Base-by-base conservation (phyloP, 441 rosid genomes). In the Raphanus hybrid region DNA sequence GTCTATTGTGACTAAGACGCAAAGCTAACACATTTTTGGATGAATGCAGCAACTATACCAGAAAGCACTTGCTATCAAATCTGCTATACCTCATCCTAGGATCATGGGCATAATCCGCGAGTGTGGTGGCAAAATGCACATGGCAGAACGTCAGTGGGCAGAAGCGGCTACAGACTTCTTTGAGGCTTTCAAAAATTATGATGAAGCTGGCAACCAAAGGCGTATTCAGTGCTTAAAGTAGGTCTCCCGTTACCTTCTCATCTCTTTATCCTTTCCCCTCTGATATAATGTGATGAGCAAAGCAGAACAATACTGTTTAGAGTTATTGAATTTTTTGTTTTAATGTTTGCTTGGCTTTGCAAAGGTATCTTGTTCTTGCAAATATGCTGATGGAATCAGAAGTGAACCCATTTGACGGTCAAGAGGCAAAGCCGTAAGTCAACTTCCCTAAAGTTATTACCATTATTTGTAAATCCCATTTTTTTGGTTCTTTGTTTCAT, bases 121-220 rank as follows among this genome's bases (percentile, higher is more conserved):
- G 82, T 96, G 99, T 86, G 99, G 99, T 70, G 99, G 99, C 4
- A 96, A 96, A 85, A 96, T 96, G 99, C 98, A 94, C 85, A 96
- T 92, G 99, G 97, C 98, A 41, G 98, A 96, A 83, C 97, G 98
- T 75, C 97, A 91, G 74, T 96, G 99, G 99, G 95, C 91, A 67
- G 99, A 96, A 55, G 99, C 98, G 0, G 98, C 98, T n/a, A 96
- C 99, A 3, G 99, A 96, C 82, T 96, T 96, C 87, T 93, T 96
- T 85, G 99, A 94, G 86, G 98, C 99, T 75, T 96, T 96, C 73
- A 96, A 96, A 85, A 96, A 96, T 71, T 96, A 96, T 71, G 99
- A 96, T 82, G 99, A 96, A 87, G 99, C 99, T 80, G 99, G 99
- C 54, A 96, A 92, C 77, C 98, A 96, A 64, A 89, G 99, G 78